Evolutionary conservation across 768 basidiomycete genomes (phyloP).

Genomic region (Calocybe cyanea): DNA sequence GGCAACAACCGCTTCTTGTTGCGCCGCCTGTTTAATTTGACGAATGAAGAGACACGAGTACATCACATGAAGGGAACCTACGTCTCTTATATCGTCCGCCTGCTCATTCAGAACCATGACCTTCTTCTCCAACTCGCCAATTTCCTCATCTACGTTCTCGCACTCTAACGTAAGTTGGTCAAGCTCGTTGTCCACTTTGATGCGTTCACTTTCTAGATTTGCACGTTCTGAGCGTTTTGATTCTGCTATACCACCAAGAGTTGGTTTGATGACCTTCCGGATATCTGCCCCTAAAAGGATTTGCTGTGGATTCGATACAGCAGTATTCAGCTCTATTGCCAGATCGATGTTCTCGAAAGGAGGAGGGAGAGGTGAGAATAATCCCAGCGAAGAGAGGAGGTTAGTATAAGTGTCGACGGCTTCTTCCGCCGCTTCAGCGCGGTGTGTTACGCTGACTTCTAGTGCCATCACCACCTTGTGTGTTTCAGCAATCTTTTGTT

Average conservation of each 20-base stretch:
- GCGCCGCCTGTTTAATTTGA: conserved; percentile 52
- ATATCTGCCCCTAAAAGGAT: conserved; percentile 70
- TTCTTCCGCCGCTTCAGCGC: conserved; percentile 77
- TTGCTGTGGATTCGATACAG: conserved; percentile 64
- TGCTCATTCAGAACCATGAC: conserved; percentile 65
- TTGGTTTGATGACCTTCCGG: conserved; percentile 71
- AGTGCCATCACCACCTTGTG: conserved; percentile 70
- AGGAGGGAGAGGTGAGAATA: conserved; percentile 70
- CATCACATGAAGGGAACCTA: conserved; percentile 28
- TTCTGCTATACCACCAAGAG: conserved; percentile 69
- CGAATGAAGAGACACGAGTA: background rate
- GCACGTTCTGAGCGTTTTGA: conserved; percentile 66
- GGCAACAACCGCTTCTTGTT: conserved; percentile 67
- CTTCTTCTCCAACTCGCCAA: conserved; percentile 70
- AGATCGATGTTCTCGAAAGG: conserved; percentile 76
- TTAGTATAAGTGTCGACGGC: conserved; percentile 77
- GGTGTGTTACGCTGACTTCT: conserved; percentile 80
- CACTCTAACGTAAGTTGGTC: conserved; percentile 74
- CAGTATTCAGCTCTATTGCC: conserved; percentile 76
- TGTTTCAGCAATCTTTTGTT: conserved; percentile 69
- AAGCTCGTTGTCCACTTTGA: conserved; percentile 78
- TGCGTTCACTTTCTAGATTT: conserved; percentile 69
- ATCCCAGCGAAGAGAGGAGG: conserved; percentile 66
- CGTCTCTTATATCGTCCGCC: conserved; percentile 80
- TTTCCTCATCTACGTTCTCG: conserved; percentile 79